Percentiles rank a stretch among this genome's conserved stretches.
phyloP scores from a whole-genome alignment of 768 basidiomycete species.

The Pleurotus ostreatus region DNA sequence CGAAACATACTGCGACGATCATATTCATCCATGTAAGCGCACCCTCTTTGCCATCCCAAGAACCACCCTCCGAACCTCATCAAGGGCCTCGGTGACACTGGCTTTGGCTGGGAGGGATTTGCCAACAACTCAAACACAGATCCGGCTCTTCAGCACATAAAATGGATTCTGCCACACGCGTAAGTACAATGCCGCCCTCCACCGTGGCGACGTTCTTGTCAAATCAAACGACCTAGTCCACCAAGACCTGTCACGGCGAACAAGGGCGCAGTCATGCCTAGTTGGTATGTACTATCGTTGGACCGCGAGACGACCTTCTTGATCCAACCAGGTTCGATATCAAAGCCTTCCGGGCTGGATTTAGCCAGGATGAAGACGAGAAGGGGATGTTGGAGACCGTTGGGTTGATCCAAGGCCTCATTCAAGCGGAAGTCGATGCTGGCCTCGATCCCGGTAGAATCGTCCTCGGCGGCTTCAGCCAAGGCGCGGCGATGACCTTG shows the following conservation, averaged over 20 bases:
- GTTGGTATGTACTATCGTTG: conserved; percentile 45
- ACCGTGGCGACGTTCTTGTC: too few relatives aligned
- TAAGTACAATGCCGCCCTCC: conserved; percentile 30
- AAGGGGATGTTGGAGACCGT: conserved; percentile 37
- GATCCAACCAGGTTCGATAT: background rate
- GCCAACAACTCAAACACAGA: conserved; percentile 60
- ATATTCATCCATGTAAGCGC: conserved; percentile 13
- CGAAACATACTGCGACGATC: conserved; percentile 72
- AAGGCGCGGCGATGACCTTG: conserved; percentile 42
- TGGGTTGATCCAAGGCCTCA: conserved; percentile 30
- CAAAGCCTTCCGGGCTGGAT: background rate
- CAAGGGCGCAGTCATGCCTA: conserved; percentile 66
- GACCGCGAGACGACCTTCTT: background rate
- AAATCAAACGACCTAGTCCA: conserved; percentile 32
- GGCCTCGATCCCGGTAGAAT: conserved; percentile 38
- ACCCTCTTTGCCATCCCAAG: background rate
- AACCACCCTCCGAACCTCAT: background rate
- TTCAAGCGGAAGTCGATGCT: conserved; percentile 36
- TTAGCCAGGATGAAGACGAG: conserved; percentile 20
- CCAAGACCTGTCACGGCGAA: conserved; percentile 69
- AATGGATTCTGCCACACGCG: conserved; percentile 89
- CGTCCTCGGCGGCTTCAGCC: conserved; percentile 46
- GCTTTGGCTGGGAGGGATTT: conserved; percentile 73
- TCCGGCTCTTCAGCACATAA: conserved; percentile 62
- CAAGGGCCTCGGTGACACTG: conserved; percentile 72